These are phyloP conservation scores for Rosellinia necatrix DNA, from an alignment of 2,329 filamentous ascomycete genomes.

Conservation along the genomic window DNA sequence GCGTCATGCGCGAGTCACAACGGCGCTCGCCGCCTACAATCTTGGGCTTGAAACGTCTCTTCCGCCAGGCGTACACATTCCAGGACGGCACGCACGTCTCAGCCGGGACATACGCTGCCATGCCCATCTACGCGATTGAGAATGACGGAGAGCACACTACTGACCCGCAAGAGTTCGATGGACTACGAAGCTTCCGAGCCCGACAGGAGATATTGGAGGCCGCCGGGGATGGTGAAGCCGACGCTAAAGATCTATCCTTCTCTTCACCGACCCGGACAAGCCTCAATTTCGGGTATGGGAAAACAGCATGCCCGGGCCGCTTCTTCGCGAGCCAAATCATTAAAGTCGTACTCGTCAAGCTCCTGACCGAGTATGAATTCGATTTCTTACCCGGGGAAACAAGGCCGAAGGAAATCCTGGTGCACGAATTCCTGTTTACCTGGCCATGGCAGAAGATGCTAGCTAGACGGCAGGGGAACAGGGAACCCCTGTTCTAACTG, in stretches of 20 bases:
- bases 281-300: background rate
- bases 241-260: background rate
- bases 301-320: background rate
- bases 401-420: background rate
- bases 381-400: background rate
- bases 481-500: background rate
- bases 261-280: background rate
- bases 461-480: background rate
- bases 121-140: background rate
- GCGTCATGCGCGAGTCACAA: slow-evolving; percentile 27
- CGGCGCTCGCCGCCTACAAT: slow-evolving; percentile 14
- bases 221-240: no score
- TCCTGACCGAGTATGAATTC: background rate
- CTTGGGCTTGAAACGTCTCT: slow-evolving; percentile 23
- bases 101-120: background rate
- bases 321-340: background rate
- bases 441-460: background rate
- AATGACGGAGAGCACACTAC: background rate
- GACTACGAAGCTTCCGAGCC: background rate
- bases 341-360: background rate
- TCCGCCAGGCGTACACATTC: slow-evolving; percentile 13
- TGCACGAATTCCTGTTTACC: background rate
- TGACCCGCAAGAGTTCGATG: background rate
- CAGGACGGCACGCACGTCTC: slow-evolving; percentile 1
- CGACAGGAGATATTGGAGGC: no score